These are phyloP conservation scores for Candida odintsovae DNA, from an alignment of 805 yeast genomes.

Conservation along the genomic window DNA sequence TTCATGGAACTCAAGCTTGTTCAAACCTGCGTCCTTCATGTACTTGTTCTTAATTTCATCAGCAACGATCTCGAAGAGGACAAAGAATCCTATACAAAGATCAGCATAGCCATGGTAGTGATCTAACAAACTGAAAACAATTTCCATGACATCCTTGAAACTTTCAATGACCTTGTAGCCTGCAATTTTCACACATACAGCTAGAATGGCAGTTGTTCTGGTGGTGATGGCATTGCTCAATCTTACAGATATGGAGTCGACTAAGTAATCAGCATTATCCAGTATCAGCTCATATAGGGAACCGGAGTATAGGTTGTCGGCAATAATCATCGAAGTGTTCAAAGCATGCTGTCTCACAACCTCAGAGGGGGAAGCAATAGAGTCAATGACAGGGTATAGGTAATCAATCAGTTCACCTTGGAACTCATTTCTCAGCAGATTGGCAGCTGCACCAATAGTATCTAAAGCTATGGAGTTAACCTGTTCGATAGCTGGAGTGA, in stretches of 20 bases:
- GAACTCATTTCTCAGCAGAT: conserved; percentile 19
- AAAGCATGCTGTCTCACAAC: conserved; percentile 46
- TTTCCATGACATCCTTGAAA: conserved; percentile 65
- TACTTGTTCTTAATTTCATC: conserved; percentile 38
- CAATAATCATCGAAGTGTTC: conserved; percentile 43
- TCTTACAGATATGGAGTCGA: conserved; percentile 70
- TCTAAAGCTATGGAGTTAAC: conserved; percentile 35
- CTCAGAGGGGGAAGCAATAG: conserved; percentile 52
- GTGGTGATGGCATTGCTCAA: conserved; percentile 67
- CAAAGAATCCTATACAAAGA: conserved; percentile 68
- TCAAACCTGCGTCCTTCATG: conserved; percentile 22
- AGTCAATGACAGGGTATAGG: conserved; percentile 67
- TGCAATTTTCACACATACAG: conserved; percentile 63
- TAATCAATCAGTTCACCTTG: conserved; percentile 59
- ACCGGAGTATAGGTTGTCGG: conserved; percentile 46
- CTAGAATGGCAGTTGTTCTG: conserved; percentile 66
- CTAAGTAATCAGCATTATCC: conserved; percentile 72
- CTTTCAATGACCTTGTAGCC: conserved; percentile 62
- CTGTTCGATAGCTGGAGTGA: conserved; percentile 8
- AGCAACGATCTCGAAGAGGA: conserved; percentile 59
- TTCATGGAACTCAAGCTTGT: conserved; percentile 17
- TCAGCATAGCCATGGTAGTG: conserved; percentile 76
- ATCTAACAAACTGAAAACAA: conserved; percentile 74
- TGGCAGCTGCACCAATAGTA: conserved; percentile 32
- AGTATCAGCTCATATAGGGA: conserved; percentile 51